Evolutionary conservation across 2,329 filamentous ascomycete species (phyloP).

Genomic region (Colletotrichum phormii): DNA sequence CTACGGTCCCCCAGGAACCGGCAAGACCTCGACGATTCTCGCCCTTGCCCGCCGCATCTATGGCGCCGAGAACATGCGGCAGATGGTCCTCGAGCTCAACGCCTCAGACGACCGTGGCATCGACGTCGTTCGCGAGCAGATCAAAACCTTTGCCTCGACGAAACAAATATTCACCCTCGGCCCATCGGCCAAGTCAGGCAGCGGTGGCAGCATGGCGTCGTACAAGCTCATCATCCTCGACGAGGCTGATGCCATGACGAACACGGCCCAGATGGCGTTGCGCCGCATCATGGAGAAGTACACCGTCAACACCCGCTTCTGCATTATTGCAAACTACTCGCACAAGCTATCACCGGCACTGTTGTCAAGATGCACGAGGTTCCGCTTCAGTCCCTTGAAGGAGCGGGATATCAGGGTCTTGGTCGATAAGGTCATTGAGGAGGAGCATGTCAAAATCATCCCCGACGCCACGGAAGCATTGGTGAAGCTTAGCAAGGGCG

Average conservation of each 20-base stretch:
- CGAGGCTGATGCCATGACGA: conserved; percentile 99
- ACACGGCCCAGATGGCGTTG: conserved; percentile 96
- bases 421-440: conserved; percentile 89
- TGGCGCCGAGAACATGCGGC: conserved; percentile 89
- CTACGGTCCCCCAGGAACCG: conserved; percentile 95
- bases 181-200: conserved; percentile 59
- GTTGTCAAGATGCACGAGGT: conserved; percentile 92
- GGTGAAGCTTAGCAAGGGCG: conserved; percentile 89
- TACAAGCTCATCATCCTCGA: conserved; percentile 98
- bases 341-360: conserved; percentile 96
- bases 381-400: conserved; percentile 94
- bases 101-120: conserved; percentile 98
- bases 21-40: conserved; percentile 96
- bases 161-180: conserved; percentile 91
- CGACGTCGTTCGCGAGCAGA: conserved; percentile 97
- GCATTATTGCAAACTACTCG: conserved; percentile 98
- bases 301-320: conserved; percentile 96
- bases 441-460: conserved; percentile 87
- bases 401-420: conserved; percentile 85
- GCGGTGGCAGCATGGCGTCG: conserved; percentile 67
- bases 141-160: conserved; percentile 98
- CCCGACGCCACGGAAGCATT: conserved; percentile 84
- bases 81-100: conserved; percentile 98
- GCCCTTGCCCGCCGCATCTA: conserved; percentile 95
- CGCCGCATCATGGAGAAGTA: conserved; percentile 99